Conservation (phyloP, 306 rosid genomes). For the Acacia acuminata region DNA sequence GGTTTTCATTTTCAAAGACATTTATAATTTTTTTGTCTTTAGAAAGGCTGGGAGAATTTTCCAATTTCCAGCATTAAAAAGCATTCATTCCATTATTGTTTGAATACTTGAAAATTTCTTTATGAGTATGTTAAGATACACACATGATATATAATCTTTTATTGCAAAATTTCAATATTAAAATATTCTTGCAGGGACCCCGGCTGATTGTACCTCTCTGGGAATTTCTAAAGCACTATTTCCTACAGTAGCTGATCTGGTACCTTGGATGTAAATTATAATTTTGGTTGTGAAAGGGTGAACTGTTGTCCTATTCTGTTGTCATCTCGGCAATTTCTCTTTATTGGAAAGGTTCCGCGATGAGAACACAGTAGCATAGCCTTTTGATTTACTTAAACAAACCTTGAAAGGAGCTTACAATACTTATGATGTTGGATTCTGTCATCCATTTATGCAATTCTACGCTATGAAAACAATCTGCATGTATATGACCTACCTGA, state of each 20-base stretch:
- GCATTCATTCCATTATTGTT: too few species aligned
- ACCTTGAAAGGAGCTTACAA: slow-evolving; percentile 2
- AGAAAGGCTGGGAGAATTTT: too few species aligned
- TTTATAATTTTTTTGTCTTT: not conserved
- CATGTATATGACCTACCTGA: not conserved
- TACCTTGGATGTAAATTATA: slow-evolving; percentile 22
- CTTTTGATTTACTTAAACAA: not conserved
- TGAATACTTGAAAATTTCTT: too few species aligned
- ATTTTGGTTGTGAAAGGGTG: not conserved
- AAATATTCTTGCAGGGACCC: slow-evolving; percentile 67
- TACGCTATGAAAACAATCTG: not conserved
- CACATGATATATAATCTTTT: not conserved
- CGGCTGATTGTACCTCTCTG: slow-evolving; percentile 89
- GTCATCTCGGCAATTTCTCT: not conserved
- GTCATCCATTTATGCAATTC: not conserved
- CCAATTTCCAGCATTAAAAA: too few species aligned
- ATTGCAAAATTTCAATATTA: not conserved
- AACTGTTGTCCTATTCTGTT: not conserved
- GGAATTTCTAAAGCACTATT: slow-evolving; percentile 79
- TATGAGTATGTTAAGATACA: not conserved
- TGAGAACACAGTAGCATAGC: not conserved
- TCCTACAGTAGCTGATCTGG: slow-evolving; percentile 75
- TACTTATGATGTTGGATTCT: not conserved
- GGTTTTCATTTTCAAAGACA: not conserved
- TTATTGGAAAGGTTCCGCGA: not conserved